Evolutionary conservation across 2,329 filamentous ascomycete species (phyloP).

Genomic region (Hawksworthiomyces lignivorus): DNA sequence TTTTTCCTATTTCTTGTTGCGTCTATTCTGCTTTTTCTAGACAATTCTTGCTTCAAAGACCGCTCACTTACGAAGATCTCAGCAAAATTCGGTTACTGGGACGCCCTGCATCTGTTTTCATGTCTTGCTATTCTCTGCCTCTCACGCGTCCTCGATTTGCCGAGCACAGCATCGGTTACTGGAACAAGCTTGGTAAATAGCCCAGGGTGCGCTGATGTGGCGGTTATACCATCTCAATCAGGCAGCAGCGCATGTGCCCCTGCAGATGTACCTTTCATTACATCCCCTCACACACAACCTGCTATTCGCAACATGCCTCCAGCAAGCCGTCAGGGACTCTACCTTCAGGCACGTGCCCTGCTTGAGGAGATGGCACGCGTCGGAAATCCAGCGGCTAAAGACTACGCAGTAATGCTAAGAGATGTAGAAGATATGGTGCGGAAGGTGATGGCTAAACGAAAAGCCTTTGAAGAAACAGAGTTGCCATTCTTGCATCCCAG

Average conservation of each 20-base stretch:
- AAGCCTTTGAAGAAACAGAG: not conserved
- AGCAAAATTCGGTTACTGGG: slow-evolving; percentile 20
- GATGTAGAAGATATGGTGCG: slow-evolving; percentile 14
- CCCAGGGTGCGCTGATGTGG: too few species aligned
- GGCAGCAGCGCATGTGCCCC: too few species aligned
- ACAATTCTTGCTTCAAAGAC: not conserved
- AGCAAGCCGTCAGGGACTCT: slow-evolving; percentile 7
- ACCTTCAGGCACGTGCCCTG: slow-evolving; percentile 6
- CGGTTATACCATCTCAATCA: too few species aligned
- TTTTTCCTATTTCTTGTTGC: too few species aligned
- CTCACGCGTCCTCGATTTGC: slow-evolving; percentile 1
- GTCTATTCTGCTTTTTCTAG: not conserved
- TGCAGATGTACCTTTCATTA: too few species aligned
- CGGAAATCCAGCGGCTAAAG: slow-evolving; percentile 12
- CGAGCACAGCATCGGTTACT: not conserved
- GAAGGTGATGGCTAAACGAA: not conserved
- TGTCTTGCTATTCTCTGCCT: slow-evolving; percentile 16
- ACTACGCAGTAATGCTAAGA: slow-evolving; percentile 12
- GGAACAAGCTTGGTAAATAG: too few species aligned
- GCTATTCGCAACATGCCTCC: too few species aligned
- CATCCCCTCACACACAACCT: not conserved
- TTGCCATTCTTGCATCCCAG: not conserved
- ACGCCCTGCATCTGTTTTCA: slow-evolving; percentile 20
- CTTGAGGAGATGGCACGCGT: slow-evolving; percentile 12
- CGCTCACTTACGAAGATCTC: not conserved